Conservation (phyloP, 352 stramenopile genomes). For the Elongisporangium anandrum region DNA sequence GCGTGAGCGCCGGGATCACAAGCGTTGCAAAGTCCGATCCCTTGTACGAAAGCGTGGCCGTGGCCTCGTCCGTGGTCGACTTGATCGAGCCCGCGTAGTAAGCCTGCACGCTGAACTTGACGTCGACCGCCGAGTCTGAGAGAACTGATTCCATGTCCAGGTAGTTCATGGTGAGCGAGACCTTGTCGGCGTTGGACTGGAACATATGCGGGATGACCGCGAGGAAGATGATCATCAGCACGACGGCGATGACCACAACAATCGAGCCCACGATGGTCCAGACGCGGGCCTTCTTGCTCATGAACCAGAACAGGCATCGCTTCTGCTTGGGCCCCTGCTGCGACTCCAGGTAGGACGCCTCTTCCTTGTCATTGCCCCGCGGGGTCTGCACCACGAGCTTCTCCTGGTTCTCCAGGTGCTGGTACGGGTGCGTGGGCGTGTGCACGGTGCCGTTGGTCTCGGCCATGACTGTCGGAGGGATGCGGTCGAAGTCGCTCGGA, state of each 20-base stretch:
- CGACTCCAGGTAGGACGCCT: not conserved
- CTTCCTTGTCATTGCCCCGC: constrained; percentile 32
- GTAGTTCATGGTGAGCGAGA: constrained; percentile 57
- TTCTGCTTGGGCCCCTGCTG: constrained; percentile 11
- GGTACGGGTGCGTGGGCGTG: constrained; percentile 2
- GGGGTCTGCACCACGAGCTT: constrained; percentile 21
- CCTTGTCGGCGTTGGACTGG: constrained; percentile 54
- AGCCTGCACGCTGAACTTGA: constrained; percentile 53
- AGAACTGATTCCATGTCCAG: constrained; percentile 50
- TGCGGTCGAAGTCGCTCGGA: not conserved
- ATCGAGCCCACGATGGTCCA: constrained; percentile 31
- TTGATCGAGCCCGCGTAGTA: constrained; percentile 36
- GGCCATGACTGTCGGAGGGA: not conserved
- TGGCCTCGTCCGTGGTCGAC: constrained; percentile 48
- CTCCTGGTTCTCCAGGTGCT: constrained; percentile 7
- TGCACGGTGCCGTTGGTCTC: constrained; percentile 2
- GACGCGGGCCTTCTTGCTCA: constrained; percentile 53
- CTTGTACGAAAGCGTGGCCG: constrained; percentile 34
- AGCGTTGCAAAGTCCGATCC: constrained; percentile 39
- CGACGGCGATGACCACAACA: constrained; percentile 30
- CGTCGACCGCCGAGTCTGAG: constrained; percentile 25
- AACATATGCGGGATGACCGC: constrained; percentile 50
- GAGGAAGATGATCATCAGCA: constrained; percentile 66
- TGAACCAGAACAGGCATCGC: constrained; percentile 45
- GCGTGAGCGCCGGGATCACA: constrained; percentile 46